A percentile compares a stretch with the other conserved stretches of the same genome.
These are phyloP conservation scores for Scedosporium minutisporum DNA, from an alignment of 2,329 filamentous ascomycete species.

Conservation along the genomic window DNA sequence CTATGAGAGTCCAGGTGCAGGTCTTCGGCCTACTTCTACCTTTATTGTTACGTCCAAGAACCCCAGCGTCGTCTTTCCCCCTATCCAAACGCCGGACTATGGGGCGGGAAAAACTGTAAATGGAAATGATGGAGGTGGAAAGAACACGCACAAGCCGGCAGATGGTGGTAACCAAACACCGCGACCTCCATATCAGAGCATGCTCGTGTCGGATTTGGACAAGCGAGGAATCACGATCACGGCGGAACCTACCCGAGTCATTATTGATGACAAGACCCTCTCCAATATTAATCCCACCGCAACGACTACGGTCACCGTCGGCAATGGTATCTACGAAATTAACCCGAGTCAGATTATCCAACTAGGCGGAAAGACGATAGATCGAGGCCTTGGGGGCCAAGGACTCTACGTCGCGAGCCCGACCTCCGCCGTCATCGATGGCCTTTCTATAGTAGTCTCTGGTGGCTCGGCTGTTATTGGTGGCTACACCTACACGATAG, in stretches of 20 bases:
- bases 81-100: slow-evolving; percentile 29
- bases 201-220: neutral
- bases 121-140: slow-evolving; percentile 5
- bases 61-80: slow-evolving; percentile 14
- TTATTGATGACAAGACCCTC: slow-evolving; percentile 38
- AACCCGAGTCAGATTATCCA: slow-evolving; percentile 24
- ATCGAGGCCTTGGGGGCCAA: slow-evolving; percentile 26
- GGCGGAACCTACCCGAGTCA: slow-evolving; percentile 32
- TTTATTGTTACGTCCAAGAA: slow-evolving; percentile 6
- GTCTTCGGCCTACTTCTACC: neutral
- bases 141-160: neutral
- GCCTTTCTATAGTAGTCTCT: slow-evolving; percentile 30
- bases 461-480: slow-evolving; percentile 31
- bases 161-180: neutral
- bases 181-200: neutral
- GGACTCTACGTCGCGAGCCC: slow-evolving; percentile 22
- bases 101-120: slow-evolving; percentile 15
- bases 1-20: neutral
- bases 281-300: slow-evolving; percentile 24
- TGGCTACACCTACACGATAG: slow-evolving; percentile 31
- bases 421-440: slow-evolving; percentile 27
- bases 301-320: slow-evolving; percentile 32
- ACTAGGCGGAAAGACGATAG: slow-evolving; percentile 23
- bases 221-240: slow-evolving; percentile 27
- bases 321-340: slow-evolving; percentile 35